Base-by-base conservation (phyloP, 352 stramenopile species). In the Pythium phragmiticola region DNA sequence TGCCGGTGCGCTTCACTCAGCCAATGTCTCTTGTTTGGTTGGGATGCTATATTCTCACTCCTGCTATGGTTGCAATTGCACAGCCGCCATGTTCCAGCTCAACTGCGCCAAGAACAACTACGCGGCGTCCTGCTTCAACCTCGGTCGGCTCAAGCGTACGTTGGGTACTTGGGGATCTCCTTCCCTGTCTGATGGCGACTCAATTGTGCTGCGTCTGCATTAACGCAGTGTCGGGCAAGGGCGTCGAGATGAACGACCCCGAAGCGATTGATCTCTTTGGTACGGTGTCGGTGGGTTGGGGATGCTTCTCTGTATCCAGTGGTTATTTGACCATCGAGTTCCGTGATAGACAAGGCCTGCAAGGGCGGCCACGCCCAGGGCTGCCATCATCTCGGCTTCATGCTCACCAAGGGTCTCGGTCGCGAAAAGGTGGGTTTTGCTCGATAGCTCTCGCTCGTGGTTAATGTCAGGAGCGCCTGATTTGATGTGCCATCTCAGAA, bases 101-200 rank as follows among this genome's bases (percentile, higher is more conserved):
- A 96, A 96, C 65, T 96, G 87, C 69, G 74, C 72, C 50, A 89
- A 90, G 73, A 92, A 90, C 57, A 72, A 72, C 28, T 94, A 94
- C 63, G 63, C 78, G 1, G 85, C 85, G 48, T 96, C 87, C 28
- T 96, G 87, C 59, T 96, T 96, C 67, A 94, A 94, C 62, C 78
- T 94, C 47, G 87, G 87, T 5, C 79, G 85, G 9, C 77, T 96
- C 23, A 87, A 87, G 55, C 73, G 87, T 95, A 75, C 43, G 81
- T 65, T 19, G n/a, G 28, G 17, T 34, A 9, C 21, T 21, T 6
- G 7, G 26, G 14, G 21, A 11, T 21, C 2, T 26, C 41, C 19
- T 53, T 30, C 26, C 26, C 19, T 43, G 39, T 47, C 2, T 66
- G 16, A 16, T 47, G 42, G 0, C 13, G 28, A 30, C 48, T 41